Evolutionary conservation across 2,329 filamentous ascomycete genomes (phyloP).

Genomic region (Didymella pomorum): DNA sequence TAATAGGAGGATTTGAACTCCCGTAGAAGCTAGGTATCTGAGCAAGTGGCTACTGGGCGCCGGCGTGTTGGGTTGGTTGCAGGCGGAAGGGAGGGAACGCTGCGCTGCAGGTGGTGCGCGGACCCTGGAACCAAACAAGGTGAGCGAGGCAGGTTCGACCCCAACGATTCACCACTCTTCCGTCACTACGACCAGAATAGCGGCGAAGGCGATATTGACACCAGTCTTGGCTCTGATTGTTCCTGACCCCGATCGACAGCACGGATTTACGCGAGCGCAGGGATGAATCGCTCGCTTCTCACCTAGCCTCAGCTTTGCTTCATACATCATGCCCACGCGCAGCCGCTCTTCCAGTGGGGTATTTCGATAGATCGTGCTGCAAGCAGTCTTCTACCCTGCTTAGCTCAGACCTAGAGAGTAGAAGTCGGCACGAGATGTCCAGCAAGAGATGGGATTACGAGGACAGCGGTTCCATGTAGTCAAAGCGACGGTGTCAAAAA

Average conservation of each 20-base stretch:
- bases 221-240: constrained; percentile 4
- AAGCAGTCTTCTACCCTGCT: neutral
- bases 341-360: neutral
- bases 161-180: constrained; percentile 4
- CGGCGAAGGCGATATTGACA: constrained; percentile 3
- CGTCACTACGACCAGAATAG: constrained; percentile 2
- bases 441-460: constrained; percentile 5
- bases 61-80: neutral
- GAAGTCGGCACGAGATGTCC: neutral
- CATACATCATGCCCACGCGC: constrained; percentile 1
- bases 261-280: constrained; percentile 7
- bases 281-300: constrained; percentile 2
- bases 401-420: neutral
- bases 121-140: constrained; percentile 1
- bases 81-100: constrained; percentile 5
- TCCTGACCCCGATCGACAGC: constrained; percentile 9
- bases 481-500: constrained; percentile 1
- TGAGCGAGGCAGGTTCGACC: constrained; percentile 1
- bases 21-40: constrained; percentile 4
- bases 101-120: neutral
- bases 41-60: neutral
- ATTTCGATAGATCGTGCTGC: constrained; percentile 9
- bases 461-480: constrained; percentile 6
- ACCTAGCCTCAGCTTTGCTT: constrained; percentile 1
- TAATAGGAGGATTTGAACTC: neutral